Percentiles rank a stretch among this genome's conserved stretches.
Evolutionary conservation across 768 basidiomycete species (phyloP).

Genomic region (Hygrophorus russula): DNA sequence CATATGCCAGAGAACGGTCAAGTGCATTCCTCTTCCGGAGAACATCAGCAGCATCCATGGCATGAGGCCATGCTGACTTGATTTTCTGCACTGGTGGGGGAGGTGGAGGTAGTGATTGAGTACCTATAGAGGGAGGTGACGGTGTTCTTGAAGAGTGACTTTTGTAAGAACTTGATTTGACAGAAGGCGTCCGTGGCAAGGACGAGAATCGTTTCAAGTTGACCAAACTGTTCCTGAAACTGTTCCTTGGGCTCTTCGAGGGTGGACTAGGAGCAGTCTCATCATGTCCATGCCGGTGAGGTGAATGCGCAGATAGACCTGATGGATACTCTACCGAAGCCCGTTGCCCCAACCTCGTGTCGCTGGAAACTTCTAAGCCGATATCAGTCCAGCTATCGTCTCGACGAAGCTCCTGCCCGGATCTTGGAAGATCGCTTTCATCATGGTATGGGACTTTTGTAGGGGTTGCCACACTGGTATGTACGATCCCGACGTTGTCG

Average conservation of each 20-base stretch:
- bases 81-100: slow-evolving; percentile 18
- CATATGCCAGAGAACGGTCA: slow-evolving; percentile 67
- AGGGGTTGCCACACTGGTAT: slow-evolving; percentile 3
- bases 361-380: neutral
- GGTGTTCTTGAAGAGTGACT: slow-evolving; percentile 4
- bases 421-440: neutral
- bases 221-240: slow-evolving; percentile 22
- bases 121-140: slow-evolving; percentile 10
- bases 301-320: neutral
- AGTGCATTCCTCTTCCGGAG: slow-evolving; percentile 37
- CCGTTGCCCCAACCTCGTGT: neutral
- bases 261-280: slow-evolving; percentile 31
- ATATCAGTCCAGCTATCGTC: slow-evolving; percentile 1
- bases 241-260: slow-evolving; percentile 38
- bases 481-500: neutral
- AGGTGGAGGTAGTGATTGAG: slow-evolving; percentile 10
- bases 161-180: slow-evolving; percentile 18
- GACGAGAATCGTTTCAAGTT: slow-evolving; percentile 41
- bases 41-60: slow-evolving; percentile 65
- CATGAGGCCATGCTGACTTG: slow-evolving; percentile 38
- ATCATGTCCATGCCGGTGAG: slow-evolving; percentile 8
- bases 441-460: slow-evolving; percentile 2
- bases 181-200: slow-evolving; percentile 61
- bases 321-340: neutral
- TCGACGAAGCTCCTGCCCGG: neutral